Evolutionary conservation across 331 rosid species (phyloP).

Genomic region (Acacia concinna): DNA sequence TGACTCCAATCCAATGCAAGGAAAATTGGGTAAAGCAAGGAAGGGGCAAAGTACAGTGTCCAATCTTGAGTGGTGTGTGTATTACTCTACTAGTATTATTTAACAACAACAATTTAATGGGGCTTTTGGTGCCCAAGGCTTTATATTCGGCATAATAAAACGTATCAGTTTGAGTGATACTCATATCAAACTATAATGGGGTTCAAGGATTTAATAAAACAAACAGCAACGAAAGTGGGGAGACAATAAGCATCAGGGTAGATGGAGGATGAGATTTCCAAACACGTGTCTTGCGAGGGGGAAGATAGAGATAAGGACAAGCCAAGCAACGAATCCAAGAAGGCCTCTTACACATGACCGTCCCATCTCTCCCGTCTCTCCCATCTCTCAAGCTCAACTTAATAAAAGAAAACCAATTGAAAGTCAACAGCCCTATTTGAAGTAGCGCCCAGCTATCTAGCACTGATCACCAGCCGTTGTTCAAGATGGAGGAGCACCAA

Average conservation of each 20-base stretch:
- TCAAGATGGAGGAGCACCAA: neutral
- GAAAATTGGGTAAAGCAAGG: neutral
- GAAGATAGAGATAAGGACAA: neutral
- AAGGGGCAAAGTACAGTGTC: neutral
- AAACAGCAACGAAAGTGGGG: neutral
- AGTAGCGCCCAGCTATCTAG: neutral
- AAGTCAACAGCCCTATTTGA: neutral
- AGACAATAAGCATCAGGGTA: neutral
- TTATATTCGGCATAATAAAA: no score
- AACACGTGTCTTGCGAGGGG: neutral
- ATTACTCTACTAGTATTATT: no score
- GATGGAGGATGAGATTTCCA: neutral
- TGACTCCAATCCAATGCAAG: neutral
- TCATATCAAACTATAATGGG: no score
- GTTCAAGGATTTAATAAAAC: neutral
- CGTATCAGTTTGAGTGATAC: neutral
- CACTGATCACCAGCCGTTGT: neutral
- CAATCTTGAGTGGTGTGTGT: neutral
- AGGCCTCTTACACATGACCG: neutral
- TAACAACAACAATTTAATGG: neutral
- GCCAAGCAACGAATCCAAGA: conserved; percentile 10
- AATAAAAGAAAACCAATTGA: neutral
- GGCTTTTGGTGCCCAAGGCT: neutral
- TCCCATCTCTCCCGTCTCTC: neutral
- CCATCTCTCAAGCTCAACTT: neutral